Conservation (phyloP, 164 flowering plant species). For the Berberis thunbergii region DNA sequence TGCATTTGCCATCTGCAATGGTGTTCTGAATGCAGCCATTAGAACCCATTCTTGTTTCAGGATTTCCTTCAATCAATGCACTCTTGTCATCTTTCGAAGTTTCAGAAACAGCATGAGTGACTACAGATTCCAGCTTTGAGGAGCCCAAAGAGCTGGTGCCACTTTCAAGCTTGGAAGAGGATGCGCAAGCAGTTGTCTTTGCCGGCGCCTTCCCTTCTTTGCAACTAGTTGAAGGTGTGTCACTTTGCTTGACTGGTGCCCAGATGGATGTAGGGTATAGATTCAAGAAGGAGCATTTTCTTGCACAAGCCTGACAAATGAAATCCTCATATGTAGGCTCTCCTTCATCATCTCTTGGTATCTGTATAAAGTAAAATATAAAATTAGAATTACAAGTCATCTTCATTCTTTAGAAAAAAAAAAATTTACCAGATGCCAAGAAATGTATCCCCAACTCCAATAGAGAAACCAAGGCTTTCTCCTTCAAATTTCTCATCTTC, state of each 20-base stretch:
- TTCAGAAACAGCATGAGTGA: slow-evolving; percentile 15
- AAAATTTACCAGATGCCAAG: no score
- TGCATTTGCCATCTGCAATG: slow-evolving; percentile 27
- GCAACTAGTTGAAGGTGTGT: slow-evolving; percentile 12
- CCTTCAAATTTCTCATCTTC: no score
- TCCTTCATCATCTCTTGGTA: slow-evolving; percentile 93
- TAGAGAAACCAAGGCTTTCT: no score
- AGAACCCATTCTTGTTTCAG: slow-evolving; percentile 15
- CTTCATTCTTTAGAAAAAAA: neutral
- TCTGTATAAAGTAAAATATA: slow-evolving; percentile 24
- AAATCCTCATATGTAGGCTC: slow-evolving; percentile 88
- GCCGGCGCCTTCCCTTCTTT: slow-evolving; percentile 1
- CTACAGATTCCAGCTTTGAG: slow-evolving; percentile 6
- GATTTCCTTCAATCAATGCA: slow-evolving; percentile 20
- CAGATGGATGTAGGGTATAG: slow-evolving; percentile 53
- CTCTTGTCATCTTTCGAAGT: slow-evolving; percentile 11
- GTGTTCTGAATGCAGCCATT: slow-evolving; percentile 11
- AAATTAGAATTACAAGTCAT: neutral
- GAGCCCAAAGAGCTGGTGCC: slow-evolving; percentile 11
- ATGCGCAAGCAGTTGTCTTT: slow-evolving; percentile 14
- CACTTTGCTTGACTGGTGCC: slow-evolving; percentile 28
- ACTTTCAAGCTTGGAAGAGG: slow-evolving; percentile 24
- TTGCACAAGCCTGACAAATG: slow-evolving; percentile 67
- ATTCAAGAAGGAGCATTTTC: slow-evolving; percentile 52
- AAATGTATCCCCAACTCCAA: no score